Evolutionary conservation across 441 rosid genomes (phyloP).

Genomic region (Bocquillonia castaneifolia): DNA sequence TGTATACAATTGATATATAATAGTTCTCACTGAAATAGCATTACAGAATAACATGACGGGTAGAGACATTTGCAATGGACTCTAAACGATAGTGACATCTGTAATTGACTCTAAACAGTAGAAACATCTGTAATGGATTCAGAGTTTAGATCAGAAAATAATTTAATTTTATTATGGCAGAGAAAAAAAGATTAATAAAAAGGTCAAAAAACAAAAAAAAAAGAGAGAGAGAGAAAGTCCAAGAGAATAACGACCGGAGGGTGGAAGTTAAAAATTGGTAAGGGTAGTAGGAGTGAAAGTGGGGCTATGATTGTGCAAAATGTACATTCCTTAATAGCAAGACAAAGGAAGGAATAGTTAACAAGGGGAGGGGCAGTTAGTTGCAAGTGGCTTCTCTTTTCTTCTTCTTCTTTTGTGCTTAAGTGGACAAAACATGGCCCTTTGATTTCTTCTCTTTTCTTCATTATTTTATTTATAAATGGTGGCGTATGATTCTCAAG

Average conservation of each 20-base stretch:
- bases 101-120: too few relatives aligned
- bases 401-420: conserved; percentile 4
- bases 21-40: too few relatives aligned
- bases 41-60: too few relatives aligned
- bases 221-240: not conserved
- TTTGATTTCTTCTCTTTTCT: conserved; percentile 14
- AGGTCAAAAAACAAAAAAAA: too few relatives aligned
- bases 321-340: conserved; percentile 18
- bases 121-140: too few relatives aligned
- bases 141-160: too few relatives aligned
- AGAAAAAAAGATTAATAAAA: not conserved
- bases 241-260: conserved; percentile 25
- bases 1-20: too few relatives aligned
- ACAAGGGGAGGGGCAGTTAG: conserved; percentile 11
- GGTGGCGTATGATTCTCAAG: conserved; percentile 35
- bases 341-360: conserved; percentile 50
- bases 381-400: conserved; percentile 10
- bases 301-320: too few relatives aligned
- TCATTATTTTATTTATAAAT: not conserved
- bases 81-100: too few relatives aligned
- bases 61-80: too few relatives aligned
- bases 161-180: too few relatives aligned
- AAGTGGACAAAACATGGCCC: conserved; percentile 29
- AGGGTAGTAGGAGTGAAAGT: not conserved
- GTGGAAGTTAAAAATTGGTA: conserved; percentile 19